Evolutionary conservation across 805 yeast species (phyloP).

Genomic region (Jamesozyma jinghongensis): DNA sequence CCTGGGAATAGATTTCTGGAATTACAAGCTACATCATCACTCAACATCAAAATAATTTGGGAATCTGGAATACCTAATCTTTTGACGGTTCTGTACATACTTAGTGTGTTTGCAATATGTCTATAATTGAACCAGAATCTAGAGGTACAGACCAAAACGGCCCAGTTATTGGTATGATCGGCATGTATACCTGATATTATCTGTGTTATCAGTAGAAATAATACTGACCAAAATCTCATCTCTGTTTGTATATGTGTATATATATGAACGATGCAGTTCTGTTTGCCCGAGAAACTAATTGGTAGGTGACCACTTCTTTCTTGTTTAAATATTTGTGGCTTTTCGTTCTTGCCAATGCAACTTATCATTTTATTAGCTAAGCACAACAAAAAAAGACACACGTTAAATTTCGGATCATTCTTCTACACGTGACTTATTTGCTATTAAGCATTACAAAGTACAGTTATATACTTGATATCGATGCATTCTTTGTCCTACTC

Average conservation of each 20-base stretch:
- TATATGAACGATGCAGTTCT: background rate
- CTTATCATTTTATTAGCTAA: no score
- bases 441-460: no score
- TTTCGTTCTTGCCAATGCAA: no score
- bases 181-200: constrained; percentile 1
- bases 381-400: no score
- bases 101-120: constrained; percentile 92
- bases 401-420: background rate
- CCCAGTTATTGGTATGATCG: constrained; percentile 57
- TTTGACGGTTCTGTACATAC: constrained; percentile 92
- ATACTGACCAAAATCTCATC: constrained; percentile 1
- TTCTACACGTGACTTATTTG: no score
- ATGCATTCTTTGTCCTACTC: constrained; percentile 1
- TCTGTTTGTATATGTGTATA: background rate
- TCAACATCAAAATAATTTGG: constrained; percentile 88
- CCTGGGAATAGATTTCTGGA: constrained; percentile 95
- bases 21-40: constrained; percentile 96
- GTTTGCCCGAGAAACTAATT: background rate
- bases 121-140: constrained; percentile 98
- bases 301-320: background rate
- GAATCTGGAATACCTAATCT: constrained; percentile 96
- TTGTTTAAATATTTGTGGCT: background rate
- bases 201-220: constrained; percentile 1
- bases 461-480: no score
- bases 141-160: constrained; percentile 91